Base-by-base conservation (phyloP, 768 basidiomycete species). In the Rhizopogon roseolus region DNA sequence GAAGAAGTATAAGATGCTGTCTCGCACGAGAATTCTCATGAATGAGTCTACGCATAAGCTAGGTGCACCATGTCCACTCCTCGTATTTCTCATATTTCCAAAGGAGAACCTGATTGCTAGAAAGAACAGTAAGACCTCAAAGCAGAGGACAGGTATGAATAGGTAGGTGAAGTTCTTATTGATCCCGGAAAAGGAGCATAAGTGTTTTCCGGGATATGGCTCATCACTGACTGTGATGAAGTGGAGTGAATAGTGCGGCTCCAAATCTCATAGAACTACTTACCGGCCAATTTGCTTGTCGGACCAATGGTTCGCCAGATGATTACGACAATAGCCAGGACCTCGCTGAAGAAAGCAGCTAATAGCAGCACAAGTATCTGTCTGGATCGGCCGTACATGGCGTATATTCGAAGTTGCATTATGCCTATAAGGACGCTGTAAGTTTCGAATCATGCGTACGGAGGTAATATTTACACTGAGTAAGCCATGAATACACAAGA, bases 351-450 rank as follows among this genome's bases (percentile, higher is more conserved):
- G 43, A 68, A 68, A 6, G 45, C 14, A 0, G 41, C 14, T 14
- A 69, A 16, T 32, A 70, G 50, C 7, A 65, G 13, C 22, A n/a
- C 0, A 19, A 71, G 32, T 27, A 62, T 55, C 39, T 19, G 54
- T 32, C 41, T 62, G n/a, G 67, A 62, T 5, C 55, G 65, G 48
- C 53, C 55, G 56, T 69, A 69, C 65, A 71, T 59, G 5, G 69
- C 67, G 27, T 69, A 71, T 60, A 69, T 58, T 46, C 67, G 67
- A 42, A 69, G 64, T 29, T 62, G 60, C 67, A 71, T 71, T 14
- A 62, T 69, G 9, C 58, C 67, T 69, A 42, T 32, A 13, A 17
- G 13, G 17, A n/a, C 17, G 4, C 14, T 28, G 42, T 41, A 5
- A 51, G 10, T 49, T 16, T 49, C 41, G 10, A 19, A 34, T 66